Percentiles rank a stretch among this genome's conserved stretches.
phyloP scores from a whole-genome alignment of 208 protist genomes.

The Leishmania turanica region DNA sequence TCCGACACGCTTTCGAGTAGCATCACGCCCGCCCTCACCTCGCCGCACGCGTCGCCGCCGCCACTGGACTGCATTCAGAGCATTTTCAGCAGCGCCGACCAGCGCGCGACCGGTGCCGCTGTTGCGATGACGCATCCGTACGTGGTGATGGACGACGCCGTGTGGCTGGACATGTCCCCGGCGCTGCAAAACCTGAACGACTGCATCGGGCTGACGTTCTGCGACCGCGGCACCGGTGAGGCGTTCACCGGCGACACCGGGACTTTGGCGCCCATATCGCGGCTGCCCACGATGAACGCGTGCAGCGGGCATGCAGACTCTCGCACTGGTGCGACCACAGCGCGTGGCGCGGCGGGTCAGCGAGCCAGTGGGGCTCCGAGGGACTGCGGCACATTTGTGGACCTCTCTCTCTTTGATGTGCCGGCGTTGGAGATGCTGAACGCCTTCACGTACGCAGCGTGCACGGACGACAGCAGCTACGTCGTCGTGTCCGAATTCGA shows the following conservation, averaged over 20 bases:
- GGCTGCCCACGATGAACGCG: conserved; percentile 1
- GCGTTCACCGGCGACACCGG: conserved; percentile 4
- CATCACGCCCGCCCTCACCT: not conserved
- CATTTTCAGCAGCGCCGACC: not conserved
- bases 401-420: conserved; percentile 21
- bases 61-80: not conserved
- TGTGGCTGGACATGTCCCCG: conserved; percentile 62
- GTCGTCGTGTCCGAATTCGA: conserved; percentile 81
- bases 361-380: not conserved
- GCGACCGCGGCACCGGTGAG: conserved; percentile 52
- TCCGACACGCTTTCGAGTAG: not conserved
- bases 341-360: not conserved
- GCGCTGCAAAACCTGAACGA: conserved; percentile 77
- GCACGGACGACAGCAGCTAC: conserved; percentile 55
- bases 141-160: conserved; percentile 44
- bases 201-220: conserved; percentile 61
- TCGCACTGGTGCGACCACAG: not conserved
- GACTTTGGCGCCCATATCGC: not conserved
- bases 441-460: conserved; percentile 62
- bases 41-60: not conserved
- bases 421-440: conserved; percentile 74
- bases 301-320: not conserved
- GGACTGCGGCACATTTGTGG: not conserved
- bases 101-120: no score
- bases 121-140: conserved; percentile 30